These are phyloP conservation scores for Hyphopichia burtonii DNA, from an alignment of 1,139 yeast species.

Conservation along the genomic window DNA sequence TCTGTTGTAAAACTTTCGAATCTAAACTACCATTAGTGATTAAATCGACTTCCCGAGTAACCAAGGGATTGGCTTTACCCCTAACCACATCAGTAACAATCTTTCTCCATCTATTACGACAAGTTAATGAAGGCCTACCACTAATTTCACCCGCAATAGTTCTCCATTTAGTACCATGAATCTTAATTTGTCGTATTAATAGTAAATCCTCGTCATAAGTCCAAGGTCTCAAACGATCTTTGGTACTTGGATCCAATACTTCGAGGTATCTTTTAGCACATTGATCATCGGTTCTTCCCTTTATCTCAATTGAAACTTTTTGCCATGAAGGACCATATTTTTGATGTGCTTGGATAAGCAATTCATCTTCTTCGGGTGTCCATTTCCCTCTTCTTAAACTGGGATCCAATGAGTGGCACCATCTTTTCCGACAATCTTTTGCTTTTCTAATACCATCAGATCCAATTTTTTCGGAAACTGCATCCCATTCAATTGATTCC, in stretches of 20 bases:
- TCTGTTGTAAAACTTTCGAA: not conserved
- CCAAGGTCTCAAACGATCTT: conserved; percentile 82
- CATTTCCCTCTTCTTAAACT: conserved; percentile 79
- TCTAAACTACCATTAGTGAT: conserved; percentile 22
- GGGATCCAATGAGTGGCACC: conserved; percentile 84
- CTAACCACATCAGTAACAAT: conserved; percentile 74
- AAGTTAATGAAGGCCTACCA: conserved; percentile 84
- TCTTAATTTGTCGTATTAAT: conserved; percentile 63
- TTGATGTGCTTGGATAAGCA: conserved; percentile 60
- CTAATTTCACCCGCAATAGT: conserved; percentile 69
- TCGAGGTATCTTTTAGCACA: conserved; percentile 91
- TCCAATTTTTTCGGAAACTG: conserved; percentile 45
- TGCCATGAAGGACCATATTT: conserved; percentile 85
- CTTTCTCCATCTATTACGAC: conserved; percentile 91
- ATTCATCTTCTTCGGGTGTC: conserved; percentile 81
- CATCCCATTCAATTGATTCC: conserved; percentile 65
- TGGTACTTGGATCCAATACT: conserved; percentile 79
- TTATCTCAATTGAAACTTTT: conserved; percentile 69
- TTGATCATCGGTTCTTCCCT: conserved; percentile 91
- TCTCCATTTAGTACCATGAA: conserved; percentile 90
- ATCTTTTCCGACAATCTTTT: conserved; percentile 70
- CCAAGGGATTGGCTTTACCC: conserved; percentile 47
- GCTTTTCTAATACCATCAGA: conserved; percentile 49
- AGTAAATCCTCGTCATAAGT: conserved; percentile 69
- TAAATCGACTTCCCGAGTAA: conserved; percentile 35